Conservation (phyloP, 2,329 filamentous ascomycete species). For the Sclerotinia trifoliorum region DNA sequence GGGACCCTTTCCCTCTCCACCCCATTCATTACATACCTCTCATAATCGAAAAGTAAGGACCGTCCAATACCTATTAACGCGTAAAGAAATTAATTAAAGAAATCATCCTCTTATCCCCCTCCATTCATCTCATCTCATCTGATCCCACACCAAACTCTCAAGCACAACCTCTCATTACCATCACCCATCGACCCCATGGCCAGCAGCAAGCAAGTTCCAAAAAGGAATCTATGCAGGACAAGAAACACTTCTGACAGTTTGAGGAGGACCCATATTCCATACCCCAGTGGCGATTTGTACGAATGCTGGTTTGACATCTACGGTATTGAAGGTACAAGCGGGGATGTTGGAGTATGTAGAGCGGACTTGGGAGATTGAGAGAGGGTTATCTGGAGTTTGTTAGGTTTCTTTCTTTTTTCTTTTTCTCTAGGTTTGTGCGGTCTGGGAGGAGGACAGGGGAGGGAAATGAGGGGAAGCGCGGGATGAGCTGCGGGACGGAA, state of each 20-base stretch:
- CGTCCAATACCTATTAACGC: background rate
- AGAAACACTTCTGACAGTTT: conserved; percentile 31
- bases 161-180: background rate
- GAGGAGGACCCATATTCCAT: conserved; percentile 35
- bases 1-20: background rate
- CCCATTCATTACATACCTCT: background rate
- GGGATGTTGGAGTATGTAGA: conserved; percentile 26
- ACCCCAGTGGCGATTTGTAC: conserved; percentile 22
- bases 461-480: no score
- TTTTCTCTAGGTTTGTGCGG: no score
- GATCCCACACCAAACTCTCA: background rate
- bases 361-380: conserved; percentile 33
- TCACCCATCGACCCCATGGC: no score
- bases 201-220: background rate
- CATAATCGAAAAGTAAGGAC: background rate
- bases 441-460: background rate
- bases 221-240: conserved; percentile 22
- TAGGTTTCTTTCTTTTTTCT: background rate
- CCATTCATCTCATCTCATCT: background rate
- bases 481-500: no score
- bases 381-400: conserved; percentile 29
- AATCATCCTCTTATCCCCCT: background rate
- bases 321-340: conserved; percentile 28
- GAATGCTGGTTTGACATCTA: conserved; percentile 29
- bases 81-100: background rate